Evolutionary conservation across 1,284 basidiomycete genomes (phyloP).

Genomic region (Puccinia triticina): DNA sequence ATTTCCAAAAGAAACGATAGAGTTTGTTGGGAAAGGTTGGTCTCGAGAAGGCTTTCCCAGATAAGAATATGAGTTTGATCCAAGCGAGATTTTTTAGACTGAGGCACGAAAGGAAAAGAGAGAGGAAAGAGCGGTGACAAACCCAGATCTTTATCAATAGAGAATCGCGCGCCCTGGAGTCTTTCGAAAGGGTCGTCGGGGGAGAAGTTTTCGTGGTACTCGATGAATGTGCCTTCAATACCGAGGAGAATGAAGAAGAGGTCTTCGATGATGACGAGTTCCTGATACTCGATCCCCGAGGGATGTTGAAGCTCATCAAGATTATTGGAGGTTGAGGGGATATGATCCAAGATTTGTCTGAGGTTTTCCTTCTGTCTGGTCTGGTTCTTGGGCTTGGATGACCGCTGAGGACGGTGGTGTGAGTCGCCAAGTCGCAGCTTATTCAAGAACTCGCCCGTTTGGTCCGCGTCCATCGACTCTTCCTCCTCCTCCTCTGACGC

Average conservation of each 20-base stretch:
- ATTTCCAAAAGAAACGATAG: too few species aligned
- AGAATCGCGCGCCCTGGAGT: constrained; percentile 78
- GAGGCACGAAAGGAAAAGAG: too few species aligned
- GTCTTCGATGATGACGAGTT: constrained; percentile 89
- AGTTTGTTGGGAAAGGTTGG: too few species aligned
- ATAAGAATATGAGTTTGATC: too few species aligned
- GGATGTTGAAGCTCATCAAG: background rate
- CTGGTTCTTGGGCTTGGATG: background rate
- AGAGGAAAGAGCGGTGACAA: background rate
- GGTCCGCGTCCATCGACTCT: constrained; percentile 16
- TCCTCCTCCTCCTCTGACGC: background rate
- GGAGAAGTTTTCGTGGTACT: constrained; percentile 77
- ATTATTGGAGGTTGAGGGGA: background rate
- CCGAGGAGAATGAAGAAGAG: constrained; percentile 87
- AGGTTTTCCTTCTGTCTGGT: background rate
- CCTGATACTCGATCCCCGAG: constrained; percentile 79
- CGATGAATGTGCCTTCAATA: constrained; percentile 86
- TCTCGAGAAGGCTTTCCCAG: too few species aligned
- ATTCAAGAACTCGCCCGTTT: constrained; percentile 38
- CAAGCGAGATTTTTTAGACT: background rate
- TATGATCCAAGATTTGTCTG: background rate
- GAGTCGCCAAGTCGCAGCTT: constrained; percentile 18
- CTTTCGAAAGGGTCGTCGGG: constrained; percentile 71
- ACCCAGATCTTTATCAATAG: constrained; percentile 76
- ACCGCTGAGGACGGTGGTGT: background rate